Evolutionary conservation across 1,284 basidiomycete genomes (phyloP), one percentile per base, ranked within the genome.

Genomic region (Melampsora americana): DNA sequence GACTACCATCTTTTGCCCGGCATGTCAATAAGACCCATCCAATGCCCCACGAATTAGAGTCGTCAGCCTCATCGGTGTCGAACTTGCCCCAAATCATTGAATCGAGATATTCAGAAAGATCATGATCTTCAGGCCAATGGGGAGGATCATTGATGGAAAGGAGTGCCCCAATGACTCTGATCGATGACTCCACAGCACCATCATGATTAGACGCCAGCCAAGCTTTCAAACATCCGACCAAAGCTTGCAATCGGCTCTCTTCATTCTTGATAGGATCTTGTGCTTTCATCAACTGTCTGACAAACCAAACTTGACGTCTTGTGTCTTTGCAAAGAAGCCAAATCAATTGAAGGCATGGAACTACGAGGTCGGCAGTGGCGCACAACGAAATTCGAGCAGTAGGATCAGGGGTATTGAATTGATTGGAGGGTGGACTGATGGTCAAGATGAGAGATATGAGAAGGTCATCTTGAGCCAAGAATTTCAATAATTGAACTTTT

Each of bases 261-360:
- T 74, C 35, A 26, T 67, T 28, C 12, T 28, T 53, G 46, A 53
- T 26, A 6, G 65, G 64, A 42, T 74, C 64, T 67, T 67, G 32
- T 66, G 72, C 65, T 60, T 74, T 42, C n/a, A 67, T 74, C 39
- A 74, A 59, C 65, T 67, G 56, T 44, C 44, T 59, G 42, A 67
- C 65, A 12, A 74, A 66, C 72, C 72, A 67, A 42, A 67, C 30
- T 39, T 74, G 72, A 14, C 72, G 72, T 28, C 30, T 56, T 9
- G 72, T 60, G 42, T 74, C 72, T 28, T 74, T 74, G 35, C 72
- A 74, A n/a, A 74, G 23, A n/a, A 74, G 42, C 72, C 72, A 74
- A 32, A 74, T 74, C 42, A 74, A 44, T 35, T 74, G 72, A 44
- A 74, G 66, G 48, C 72, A 74, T 26, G 72, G 72, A 5, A 67